Evolutionary conservation across 2,329 filamentous ascomycete genomes (phyloP).

Genomic region (Thielaviopsis populi): DNA sequence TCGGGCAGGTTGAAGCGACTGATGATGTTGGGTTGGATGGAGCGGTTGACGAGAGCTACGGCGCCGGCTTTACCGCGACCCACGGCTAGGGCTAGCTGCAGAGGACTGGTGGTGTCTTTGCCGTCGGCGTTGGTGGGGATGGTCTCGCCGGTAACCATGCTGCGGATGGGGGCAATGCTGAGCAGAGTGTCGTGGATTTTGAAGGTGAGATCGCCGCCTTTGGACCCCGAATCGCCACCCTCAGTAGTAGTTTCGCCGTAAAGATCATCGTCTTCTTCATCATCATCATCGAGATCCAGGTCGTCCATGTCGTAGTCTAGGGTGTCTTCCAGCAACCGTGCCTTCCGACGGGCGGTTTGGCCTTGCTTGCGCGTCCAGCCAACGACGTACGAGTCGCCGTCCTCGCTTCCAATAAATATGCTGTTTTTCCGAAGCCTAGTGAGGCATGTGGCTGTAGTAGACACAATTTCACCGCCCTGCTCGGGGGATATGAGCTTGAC

Average conservation of each 20-base stretch:
- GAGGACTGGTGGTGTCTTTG: constrained; percentile 18
- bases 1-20: constrained; percentile 58
- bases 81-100: constrained; percentile 44
- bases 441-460: constrained; percentile 51
- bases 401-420: constrained; percentile 76
- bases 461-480: constrained; percentile 47
- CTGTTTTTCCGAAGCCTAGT: constrained; percentile 50
- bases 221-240: constrained; percentile 22
- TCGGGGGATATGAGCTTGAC: constrained; percentile 50
- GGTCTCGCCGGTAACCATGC: constrained; percentile 52
- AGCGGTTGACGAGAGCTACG: constrained; percentile 61
- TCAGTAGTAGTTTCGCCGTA: constrained; percentile 31
- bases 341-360: constrained; percentile 46
- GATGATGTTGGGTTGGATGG: constrained; percentile 58
- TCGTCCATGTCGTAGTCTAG: constrained; percentile 30
- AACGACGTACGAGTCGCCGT: constrained; percentile 64
- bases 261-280: constrained; percentile 47
- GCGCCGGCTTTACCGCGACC: constrained; percentile 53
- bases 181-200: constrained; percentile 60
- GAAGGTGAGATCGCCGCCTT: constrained; percentile 54
- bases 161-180: constrained; percentile 66
- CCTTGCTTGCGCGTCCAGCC: constrained; percentile 59
- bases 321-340: constrained; percentile 41
- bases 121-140: constrained; percentile 36
- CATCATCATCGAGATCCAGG: constrained; percentile 38